phyloP scores from a whole-genome alignment of 257 asterid species.

The Rauvolfia tetraphylla region DNA sequence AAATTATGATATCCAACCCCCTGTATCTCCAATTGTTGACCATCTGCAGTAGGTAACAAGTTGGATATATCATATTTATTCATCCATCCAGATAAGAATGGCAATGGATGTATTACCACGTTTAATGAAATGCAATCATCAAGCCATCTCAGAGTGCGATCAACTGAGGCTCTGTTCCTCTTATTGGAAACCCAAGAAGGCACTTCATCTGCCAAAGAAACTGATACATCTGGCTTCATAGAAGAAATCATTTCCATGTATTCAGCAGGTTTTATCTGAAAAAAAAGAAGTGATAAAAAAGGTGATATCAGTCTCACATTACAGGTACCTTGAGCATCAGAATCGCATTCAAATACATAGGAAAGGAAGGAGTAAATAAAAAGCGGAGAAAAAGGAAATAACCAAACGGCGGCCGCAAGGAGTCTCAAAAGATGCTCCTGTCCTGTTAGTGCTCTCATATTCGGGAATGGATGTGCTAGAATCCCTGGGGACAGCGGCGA shows the following conservation, averaged over 20 bases:
- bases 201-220: constrained; percentile 84
- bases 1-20: no score
- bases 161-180: constrained; percentile 72
- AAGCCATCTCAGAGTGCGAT: constrained; percentile 85
- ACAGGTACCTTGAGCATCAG: background rate
- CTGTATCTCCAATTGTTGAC: background rate
- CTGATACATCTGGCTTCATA: constrained; percentile 84
- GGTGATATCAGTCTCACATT: background rate
- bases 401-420: constrained; percentile 86
- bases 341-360: background rate
- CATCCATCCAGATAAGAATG: background rate
- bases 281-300: background rate
- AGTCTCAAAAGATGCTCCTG: constrained; percentile 88
- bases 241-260: constrained; percentile 68
- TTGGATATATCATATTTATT: background rate
- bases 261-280: constrained; percentile 64
- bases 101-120: constrained; percentile 8
- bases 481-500: constrained; percentile 77
- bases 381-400: constrained; percentile 5
- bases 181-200: constrained; percentile 91
- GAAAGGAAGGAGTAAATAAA: background rate
- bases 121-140: constrained; percentile 63
- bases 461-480: constrained; percentile 69
- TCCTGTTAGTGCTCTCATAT: constrained; percentile 51
- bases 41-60: background rate